phyloP scores from a whole-genome alignment of 306 rosid genomes.

The Dalbergia oliveri region DNA sequence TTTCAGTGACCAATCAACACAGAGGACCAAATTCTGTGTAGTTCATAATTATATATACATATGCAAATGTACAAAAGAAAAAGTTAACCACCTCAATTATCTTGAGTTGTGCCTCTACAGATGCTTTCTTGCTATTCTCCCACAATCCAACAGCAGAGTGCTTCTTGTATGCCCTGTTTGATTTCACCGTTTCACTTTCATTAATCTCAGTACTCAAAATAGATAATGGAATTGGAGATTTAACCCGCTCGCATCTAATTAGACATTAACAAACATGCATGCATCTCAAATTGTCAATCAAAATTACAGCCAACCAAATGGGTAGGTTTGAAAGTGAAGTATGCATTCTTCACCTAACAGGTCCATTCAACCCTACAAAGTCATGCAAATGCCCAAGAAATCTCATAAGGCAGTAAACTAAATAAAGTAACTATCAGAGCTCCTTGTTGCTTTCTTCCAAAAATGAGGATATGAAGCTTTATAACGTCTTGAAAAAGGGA shows the following conservation, averaged over 20 bases:
- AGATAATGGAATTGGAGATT: not conserved
- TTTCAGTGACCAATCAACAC: not conserved
- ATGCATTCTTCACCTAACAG: not conserved
- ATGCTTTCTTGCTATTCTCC: constrained; percentile 71
- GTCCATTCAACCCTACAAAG: constrained; percentile 23
- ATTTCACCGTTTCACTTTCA: constrained; percentile 24
- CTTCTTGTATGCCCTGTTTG: constrained; percentile 70
- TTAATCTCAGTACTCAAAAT: constrained; percentile 12
- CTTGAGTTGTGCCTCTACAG: constrained; percentile 69
- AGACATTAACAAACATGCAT: not conserved
- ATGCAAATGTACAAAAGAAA: not conserved
- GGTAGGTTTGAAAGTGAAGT: constrained; percentile 1
- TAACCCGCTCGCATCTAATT: not conserved
- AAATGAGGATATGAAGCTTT: not conserved
- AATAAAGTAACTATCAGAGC: not conserved
- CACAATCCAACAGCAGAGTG: constrained; percentile 67
- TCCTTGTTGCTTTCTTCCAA: not conserved
- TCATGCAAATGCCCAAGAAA: constrained; percentile 12
- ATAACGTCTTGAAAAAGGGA: not conserved
- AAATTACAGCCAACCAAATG: constrained; percentile 6
- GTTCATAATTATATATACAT: too few species aligned
- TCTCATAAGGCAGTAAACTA: not conserved
- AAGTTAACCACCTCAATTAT: constrained; percentile 69
- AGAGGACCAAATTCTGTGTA: not conserved
- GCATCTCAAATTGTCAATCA: not conserved